Evolutionary conservation across 164 flowering plant genomes (phyloP), one percentile per base, ranked within the genome.

Genomic region (Vitis amurensis): DNA sequence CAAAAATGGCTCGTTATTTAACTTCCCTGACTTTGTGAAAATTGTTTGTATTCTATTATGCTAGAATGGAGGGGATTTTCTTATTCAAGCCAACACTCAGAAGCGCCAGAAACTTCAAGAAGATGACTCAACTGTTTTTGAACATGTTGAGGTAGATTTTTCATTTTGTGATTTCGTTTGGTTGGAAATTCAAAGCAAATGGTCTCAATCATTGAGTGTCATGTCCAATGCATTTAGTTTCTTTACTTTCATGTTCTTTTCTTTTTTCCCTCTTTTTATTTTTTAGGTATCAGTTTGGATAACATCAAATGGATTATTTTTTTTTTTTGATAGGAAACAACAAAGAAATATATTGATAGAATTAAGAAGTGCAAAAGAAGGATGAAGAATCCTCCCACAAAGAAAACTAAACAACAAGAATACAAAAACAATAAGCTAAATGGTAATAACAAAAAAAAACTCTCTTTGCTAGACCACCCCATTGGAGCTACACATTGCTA

Each of bases 71-170:
- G 93, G 77, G 49, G 97, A 82, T 16, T 96, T 82, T 79, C 92
- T 96, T 62, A 93, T 96, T 77, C 93, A 86, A 83, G 90, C 98
- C 19, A 93, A 87, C 79, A 83, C 87, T 72, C 88, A 84, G 71
- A 96, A 96, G 85, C 91, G 97, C 37, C 89, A 80, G 68, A 93
- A 84, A 69, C 62, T 88, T 69, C 79, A 84, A 64, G 93, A 86
- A 50, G 85, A 82, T 61, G 82, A 82, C 27, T 61, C 87, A 65
- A 11, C 79, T 48, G 64, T 62, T 68, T 70, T 72, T 66, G 84
- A 89, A 63, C 91, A 71, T 58, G 75, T 81, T 37, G 92, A 93
- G 97, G 97, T 91, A 68, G 6, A 68, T 64, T 64, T 4, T 23
- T 19, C 44, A 51, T 48, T 63, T 55, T 55, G 4, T 55, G 50